phyloP scores from a whole-genome alignment of 108 stramenopile genomes.

The Stephanodiscus minutulus region DNA sequence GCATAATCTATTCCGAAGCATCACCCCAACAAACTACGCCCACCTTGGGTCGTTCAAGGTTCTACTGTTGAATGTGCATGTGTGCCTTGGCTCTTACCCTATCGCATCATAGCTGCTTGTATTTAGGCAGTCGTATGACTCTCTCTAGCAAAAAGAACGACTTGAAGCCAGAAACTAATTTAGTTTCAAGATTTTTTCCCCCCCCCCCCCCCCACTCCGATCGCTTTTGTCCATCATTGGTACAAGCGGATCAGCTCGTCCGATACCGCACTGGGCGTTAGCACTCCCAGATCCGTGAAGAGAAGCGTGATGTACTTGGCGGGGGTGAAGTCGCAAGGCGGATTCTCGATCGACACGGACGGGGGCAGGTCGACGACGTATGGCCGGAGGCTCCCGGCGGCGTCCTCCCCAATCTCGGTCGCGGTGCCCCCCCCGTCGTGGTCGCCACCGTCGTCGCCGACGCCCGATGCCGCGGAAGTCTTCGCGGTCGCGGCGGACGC shows the following conservation, averaged over 20 bases:
- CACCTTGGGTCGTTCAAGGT: no score
- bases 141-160: no score
- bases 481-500: neutral
- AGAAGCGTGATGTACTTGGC: constrained; percentile 96
- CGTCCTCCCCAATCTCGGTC: constrained; percentile 3
- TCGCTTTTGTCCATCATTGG: neutral
- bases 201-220: neutral
- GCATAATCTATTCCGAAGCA: no score
- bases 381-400: neutral
- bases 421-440: constrained; percentile 2
- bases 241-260: constrained; percentile 97
- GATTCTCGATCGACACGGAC: constrained; percentile 68
- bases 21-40: no score
- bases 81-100: no score
- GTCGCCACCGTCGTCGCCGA: constrained; percentile 3
- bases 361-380: constrained; percentile 52
- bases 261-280: constrained; percentile 97
- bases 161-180: no score
- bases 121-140: no score
- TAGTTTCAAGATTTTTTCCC: no score
- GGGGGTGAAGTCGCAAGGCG: constrained; percentile 93
- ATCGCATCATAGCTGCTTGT: no score
- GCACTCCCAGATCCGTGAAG: constrained; percentile 97
- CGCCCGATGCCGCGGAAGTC: no score
- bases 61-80: no score